Base-by-base conservation (phyloP, 75 land plant species). In the Ceratopteris richardii region DNA sequence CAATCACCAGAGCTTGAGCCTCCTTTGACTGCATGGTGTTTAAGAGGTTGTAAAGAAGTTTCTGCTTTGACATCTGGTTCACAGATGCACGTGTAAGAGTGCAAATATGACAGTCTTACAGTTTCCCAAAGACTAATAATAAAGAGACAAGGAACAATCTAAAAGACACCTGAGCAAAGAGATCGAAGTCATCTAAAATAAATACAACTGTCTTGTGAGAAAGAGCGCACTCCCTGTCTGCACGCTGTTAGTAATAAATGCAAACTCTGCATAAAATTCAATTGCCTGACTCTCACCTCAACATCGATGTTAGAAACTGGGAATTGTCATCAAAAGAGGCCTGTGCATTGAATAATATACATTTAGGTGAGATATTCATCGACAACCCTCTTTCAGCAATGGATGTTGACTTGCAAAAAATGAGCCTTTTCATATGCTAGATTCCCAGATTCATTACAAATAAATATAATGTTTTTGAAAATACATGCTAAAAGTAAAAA, bases 1-100 rank as follows among this genome's bases (percentile, higher is more conserved):
- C 99, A 73, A 95, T 72, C 7, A 95, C 83, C 55, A 85, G 83
- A 69, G 92, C 85, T 75, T 95, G 96, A 59, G 99, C 81, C 51
- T 72, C 69, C 21, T 76, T 63, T 59, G 88, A 72, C 62, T 95
- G 99, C 88, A 95, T 73, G 40, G 86, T 83, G 78, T 95, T 91
- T 39, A 95, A 70, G 54, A 95, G 72, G 62, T 82, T 95, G 70
- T 95, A 95, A 19, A 95, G 84, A 51, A 95, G 51, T 41, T 77
- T 57, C 72, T 94, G 99, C 68, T 94, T 94, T 58, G 74, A 22
- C 14, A 57, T 72, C 74, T 72, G 74, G 22, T 14, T 17, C 42
- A 40, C n/a, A n/a, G n/a, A n/a, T n/a, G n/a, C n/a, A n/a, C n/a
- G n/a, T n/a, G n/a, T n/a, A n/a, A n/a, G n/a, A n/a, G n/a, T n/a